phyloP scores from a whole-genome alignment of 1,139 yeast genomes.

The Yamadazyma conglobata region DNA sequence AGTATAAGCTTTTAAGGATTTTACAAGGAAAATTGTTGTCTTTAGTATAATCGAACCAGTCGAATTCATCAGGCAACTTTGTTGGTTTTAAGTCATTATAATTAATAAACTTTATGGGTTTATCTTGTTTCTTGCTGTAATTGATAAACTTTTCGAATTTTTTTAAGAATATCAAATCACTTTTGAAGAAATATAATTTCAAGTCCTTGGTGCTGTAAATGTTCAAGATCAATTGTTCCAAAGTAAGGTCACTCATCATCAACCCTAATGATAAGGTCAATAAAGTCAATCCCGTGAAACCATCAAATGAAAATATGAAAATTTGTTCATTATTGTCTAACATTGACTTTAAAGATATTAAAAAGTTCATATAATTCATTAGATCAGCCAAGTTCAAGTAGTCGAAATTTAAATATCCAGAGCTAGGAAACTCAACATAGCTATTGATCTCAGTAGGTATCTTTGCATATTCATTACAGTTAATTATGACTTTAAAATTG shows the following conservation, averaged over 20 bases:
- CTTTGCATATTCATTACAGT: constrained; percentile 34
- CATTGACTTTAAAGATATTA: constrained; percentile 28
- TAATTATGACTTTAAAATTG: constrained; percentile 30
- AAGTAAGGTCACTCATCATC: constrained; percentile 17
- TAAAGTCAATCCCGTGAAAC: constrained; percentile 39
- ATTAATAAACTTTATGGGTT: constrained; percentile 12
- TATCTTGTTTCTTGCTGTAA: constrained; percentile 8
- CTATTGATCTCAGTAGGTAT: constrained; percentile 26
- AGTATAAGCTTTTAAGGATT: constrained; percentile 26
- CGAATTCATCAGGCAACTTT: constrained; percentile 13
- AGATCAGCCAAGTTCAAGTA: constrained; percentile 24
- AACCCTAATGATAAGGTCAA: constrained; percentile 25
- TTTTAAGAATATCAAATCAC: constrained; percentile 31
- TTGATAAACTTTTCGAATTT: constrained; percentile 30
- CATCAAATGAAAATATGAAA: constrained; percentile 37
- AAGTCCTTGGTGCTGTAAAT: constrained; percentile 16
- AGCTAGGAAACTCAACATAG: constrained; percentile 34
- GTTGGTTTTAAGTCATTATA: constrained; percentile 10
- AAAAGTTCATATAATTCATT: constrained; percentile 28
- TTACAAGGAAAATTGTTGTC: constrained; percentile 41
- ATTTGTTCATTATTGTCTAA: constrained; percentile 21
- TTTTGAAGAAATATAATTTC: constrained; percentile 31
- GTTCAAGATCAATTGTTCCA: constrained; percentile 24
- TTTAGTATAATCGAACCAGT: constrained; percentile 32
- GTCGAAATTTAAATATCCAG: constrained; percentile 25